Percentiles rank a stretch among this genome's conserved stretches.
Conservation (phyloP, 2,329 filamentous ascomycete species). For the Cytospora paraplurivora region DNA sequence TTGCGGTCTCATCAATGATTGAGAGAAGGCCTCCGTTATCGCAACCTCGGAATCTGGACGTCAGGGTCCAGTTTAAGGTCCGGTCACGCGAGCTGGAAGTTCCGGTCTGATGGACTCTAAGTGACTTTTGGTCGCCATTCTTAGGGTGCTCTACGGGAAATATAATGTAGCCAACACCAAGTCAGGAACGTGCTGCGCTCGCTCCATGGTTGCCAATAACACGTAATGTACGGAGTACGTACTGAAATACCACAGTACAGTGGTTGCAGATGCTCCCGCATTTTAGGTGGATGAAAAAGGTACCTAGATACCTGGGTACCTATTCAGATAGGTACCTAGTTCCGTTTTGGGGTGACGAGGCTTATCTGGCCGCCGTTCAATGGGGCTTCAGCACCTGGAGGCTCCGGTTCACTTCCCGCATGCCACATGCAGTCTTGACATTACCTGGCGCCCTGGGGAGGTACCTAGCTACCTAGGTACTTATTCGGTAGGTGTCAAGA, state of each 20-base stretch:
- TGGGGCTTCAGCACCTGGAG: not conserved
- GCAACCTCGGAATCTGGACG: slow-evolving; percentile 10
- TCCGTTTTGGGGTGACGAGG: not conserved
- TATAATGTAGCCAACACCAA: no score
- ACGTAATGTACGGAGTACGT: not conserved
- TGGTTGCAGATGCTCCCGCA: slow-evolving; percentile 25
- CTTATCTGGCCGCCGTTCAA: slow-evolving; percentile 4
- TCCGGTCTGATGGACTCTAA: not conserved
- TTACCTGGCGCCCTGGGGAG: no score
- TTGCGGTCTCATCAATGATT: not conserved
- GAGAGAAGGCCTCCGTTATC: slow-evolving; percentile 22
- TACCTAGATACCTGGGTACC: not conserved
- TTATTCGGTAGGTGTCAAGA: no score
- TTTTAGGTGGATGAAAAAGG: not conserved
- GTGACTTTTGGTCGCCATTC: not conserved
- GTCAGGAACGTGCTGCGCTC: not conserved
- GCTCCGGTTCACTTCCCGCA: not conserved
- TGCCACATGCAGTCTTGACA: not conserved
- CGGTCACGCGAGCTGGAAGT: not conserved
- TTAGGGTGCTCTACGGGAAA: no score
- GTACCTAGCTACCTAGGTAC: no score
- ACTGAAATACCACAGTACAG: slow-evolving; percentile 7
- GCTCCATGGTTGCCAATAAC: slow-evolving; percentile 4
- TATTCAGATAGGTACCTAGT: not conserved
- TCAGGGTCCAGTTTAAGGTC: slow-evolving; percentile 1